Evolutionary conservation across 2,329 filamentous ascomycete species (phyloP).

Genomic region (Venturia effusa): DNA sequence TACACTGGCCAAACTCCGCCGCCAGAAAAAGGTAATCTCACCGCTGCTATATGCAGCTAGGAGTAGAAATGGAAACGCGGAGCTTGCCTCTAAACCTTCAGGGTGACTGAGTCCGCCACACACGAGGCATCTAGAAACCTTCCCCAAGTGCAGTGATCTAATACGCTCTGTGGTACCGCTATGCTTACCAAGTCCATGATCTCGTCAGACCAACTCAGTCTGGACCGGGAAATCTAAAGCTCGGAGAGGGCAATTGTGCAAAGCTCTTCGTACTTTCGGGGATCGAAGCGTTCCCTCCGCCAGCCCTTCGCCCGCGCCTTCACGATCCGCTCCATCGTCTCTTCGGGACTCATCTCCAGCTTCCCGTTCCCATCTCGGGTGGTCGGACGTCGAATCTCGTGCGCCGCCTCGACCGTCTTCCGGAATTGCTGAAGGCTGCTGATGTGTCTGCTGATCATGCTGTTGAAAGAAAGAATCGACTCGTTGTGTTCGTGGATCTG

Average conservation of each 20-base stretch:
- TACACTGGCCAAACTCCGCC: background rate
- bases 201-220: background rate
- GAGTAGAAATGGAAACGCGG: background rate
- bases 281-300: conserved; percentile 8
- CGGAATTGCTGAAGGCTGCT: conserved; percentile 3
- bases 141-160: background rate
- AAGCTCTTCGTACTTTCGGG: conserved; percentile 9
- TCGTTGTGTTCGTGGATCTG: background rate
- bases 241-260: conserved; percentile 9
- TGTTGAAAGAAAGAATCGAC: conserved; percentile 1
- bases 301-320: background rate
- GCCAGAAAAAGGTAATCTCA: no score
- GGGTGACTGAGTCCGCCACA: background rate
- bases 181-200: background rate
- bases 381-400: background rate
- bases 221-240: background rate
- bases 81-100: background rate
- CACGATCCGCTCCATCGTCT: conserved; percentile 4
- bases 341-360: conserved; percentile 1
- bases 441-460: conserved; percentile 6
- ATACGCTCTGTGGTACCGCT: background rate
- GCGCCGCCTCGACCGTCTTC: background rate
- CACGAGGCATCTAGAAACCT: background rate
- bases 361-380: conserved; percentile 5
- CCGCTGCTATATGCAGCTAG: background rate